A percentile compares a stretch with the other conserved stretches of the same genome.
Evolutionary conservation across 805 yeast species (phyloP).

Genomic region (Ogataea neopini): DNA sequence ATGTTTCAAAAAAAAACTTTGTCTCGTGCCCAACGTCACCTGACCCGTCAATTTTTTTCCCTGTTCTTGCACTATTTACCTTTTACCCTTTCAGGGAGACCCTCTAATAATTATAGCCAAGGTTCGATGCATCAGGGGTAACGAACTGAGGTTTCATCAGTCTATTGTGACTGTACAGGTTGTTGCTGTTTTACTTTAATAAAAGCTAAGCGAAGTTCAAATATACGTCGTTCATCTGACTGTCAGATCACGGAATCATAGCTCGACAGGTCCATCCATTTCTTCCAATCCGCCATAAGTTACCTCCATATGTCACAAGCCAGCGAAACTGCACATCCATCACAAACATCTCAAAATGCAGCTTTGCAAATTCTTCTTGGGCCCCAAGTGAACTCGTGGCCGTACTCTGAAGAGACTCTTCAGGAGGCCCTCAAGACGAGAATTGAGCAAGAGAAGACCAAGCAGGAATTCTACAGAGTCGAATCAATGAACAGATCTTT

Average conservation of each 20-base stretch:
- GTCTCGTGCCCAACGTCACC: background rate
- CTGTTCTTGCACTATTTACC: background rate
- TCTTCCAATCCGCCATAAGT: too few relatives aligned
- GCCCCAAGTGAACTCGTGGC: conserved; percentile 51
- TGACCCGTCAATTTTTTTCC: background rate
- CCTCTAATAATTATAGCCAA: background rate
- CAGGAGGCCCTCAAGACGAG: conserved; percentile 58
- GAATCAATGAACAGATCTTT: conserved; percentile 63
- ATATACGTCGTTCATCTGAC: too few relatives aligned
- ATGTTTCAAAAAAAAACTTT: background rate
- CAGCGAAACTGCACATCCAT: background rate
- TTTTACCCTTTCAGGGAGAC: conserved; percentile 1
- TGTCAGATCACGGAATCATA: too few relatives aligned
- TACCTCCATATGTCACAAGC: background rate
- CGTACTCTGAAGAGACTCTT: conserved; percentile 57
- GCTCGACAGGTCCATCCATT: too few relatives aligned
- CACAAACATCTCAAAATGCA: background rate
- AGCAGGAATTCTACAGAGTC: conserved; percentile 71
- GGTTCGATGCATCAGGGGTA: conserved; percentile 6
- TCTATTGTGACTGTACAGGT: too few relatives aligned
- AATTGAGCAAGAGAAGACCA: conserved; percentile 76
- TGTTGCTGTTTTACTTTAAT: too few relatives aligned
- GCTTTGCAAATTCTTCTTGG: conserved; percentile 57
- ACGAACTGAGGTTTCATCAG: too few relatives aligned
- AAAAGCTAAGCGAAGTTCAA: too few relatives aligned